These are phyloP conservation scores for Sophora flavescens DNA, from an alignment of 306 rosid genomes.

Conservation along the genomic window DNA sequence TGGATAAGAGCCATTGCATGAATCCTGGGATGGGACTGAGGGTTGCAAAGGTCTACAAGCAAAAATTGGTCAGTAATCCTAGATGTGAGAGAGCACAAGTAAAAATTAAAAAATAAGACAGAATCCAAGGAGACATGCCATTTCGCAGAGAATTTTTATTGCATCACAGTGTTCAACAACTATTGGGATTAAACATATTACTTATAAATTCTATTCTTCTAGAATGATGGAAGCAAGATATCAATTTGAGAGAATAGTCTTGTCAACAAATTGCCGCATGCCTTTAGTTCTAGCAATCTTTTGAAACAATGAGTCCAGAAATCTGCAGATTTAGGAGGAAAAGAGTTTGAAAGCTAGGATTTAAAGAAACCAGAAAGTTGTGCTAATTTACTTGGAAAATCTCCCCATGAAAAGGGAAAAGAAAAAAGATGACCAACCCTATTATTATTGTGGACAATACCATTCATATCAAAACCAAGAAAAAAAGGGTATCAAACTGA, in stretches of 20 bases:
- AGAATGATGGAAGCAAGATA: slow-evolving; percentile 30
- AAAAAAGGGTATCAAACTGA: neutral
- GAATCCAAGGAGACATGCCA: slow-evolving; percentile 36
- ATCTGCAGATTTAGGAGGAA: slow-evolving; percentile 23
- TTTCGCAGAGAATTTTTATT: slow-evolving; percentile 25
- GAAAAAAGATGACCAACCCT: slow-evolving; percentile 20
- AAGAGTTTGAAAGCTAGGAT: slow-evolving; percentile 26
- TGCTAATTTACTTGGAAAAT: slow-evolving; percentile 24
- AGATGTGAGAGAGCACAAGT: slow-evolving; percentile 13
- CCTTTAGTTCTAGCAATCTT: slow-evolving; percentile 23
- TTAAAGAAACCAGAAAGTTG: slow-evolving; percentile 34
- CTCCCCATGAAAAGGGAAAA: slow-evolving; percentile 28
- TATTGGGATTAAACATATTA: slow-evolving; percentile 27
- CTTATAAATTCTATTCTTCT: slow-evolving; percentile 27
- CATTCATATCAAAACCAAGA: slow-evolving; percentile 26
- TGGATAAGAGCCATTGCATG: slow-evolving; percentile 90
- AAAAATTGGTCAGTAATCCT: slow-evolving; percentile 36
- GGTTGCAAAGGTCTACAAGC: slow-evolving; percentile 82
- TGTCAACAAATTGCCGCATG: neutral
- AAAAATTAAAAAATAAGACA: slow-evolving; percentile 26
- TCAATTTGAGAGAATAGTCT: slow-evolving; percentile 29
- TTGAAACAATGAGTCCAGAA: slow-evolving; percentile 21
- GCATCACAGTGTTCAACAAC: slow-evolving; percentile 16
- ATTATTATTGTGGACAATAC: slow-evolving; percentile 29
- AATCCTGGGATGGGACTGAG: slow-evolving; percentile 97